Conservation (phyloP, 192 early-diverging fungal species). For the Coemansia sp. region DNA sequence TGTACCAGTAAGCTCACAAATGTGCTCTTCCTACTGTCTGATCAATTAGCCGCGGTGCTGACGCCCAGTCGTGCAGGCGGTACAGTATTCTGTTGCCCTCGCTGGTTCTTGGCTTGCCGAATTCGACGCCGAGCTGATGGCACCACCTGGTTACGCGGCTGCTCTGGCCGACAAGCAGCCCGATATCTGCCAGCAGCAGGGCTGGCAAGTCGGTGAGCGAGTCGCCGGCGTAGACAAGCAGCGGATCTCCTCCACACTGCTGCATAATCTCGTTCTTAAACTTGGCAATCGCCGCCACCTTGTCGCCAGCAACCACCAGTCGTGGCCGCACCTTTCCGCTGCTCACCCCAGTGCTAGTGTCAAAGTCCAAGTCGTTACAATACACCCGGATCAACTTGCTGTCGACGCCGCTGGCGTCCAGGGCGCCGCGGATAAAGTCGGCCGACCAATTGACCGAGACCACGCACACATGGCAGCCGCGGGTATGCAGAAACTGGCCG, state of each 20-base stretch:
- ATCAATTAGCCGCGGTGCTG: no score
- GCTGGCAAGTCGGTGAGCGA: conserved; percentile 48
- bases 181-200: conserved; percentile 34
- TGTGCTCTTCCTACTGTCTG: no score
- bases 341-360: conserved; percentile 7
- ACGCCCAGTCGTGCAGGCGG: conserved; percentile 9
- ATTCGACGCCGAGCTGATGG: conserved; percentile 14
- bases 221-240: conserved; percentile 41
- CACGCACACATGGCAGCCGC: conserved; percentile 13
- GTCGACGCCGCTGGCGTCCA: conserved; percentile 25
- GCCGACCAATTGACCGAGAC: conserved; percentile 50
- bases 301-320: conserved; percentile 35
- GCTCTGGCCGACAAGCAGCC: conserved; percentile 33
- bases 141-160: conserved; percentile 29
- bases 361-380: conserved; percentile 32
- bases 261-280: background rate
- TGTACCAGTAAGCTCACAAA: conserved; percentile 6
- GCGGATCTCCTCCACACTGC: background rate
- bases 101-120: conserved; percentile 5
- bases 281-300: conserved; percentile 10
- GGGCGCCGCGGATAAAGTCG: conserved; percentile 40
- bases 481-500: conserved; percentile 8
- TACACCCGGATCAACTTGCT: background rate
- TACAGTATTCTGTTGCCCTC: background rate
- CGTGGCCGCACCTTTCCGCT: conserved; percentile 13